Base-by-base conservation (phyloP, 2,329 filamentous ascomycete species). In the Sporothrix euskadiensis region DNA sequence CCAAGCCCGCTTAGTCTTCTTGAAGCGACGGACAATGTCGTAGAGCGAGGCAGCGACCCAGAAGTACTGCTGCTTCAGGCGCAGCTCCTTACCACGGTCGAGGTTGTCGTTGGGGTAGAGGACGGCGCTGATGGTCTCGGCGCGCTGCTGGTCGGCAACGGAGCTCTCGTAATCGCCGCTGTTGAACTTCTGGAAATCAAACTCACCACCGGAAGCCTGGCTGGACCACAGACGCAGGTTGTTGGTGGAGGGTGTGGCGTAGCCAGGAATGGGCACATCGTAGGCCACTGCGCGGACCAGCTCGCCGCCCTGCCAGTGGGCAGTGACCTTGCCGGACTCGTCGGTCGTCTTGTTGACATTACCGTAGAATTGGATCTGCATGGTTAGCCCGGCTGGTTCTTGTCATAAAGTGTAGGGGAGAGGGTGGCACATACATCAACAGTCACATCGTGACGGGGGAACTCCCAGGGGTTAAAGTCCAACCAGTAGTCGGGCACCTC, bases 171-270 rank as follows among this genome's bases (percentile, higher is more conserved):
- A 99, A 78, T 99, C 94, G 76, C 96, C 96, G 74, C 88, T 96
- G 84, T 99, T 99, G 90, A 99, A 99, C 82, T 98, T 98, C 80
- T 98, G 95, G 84, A 99, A 99, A 84, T 99, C 95, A 77, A 99
- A 99, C 82, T 99, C 96, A 77, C 96, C 96, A 78, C 93, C 95
- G 63, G 94, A 94, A 59, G 96, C 95, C 84, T 98, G 98, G 86
- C 94, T 98, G 61, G 94, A 97, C 96, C 96, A 99, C 54, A 99
- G 87, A 75, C 96, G 92, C 76, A 99, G 87, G 83, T 99, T 99
- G 86, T 99, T 99, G 78, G 94, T 98, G 12, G 94, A 95, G 8
- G 89, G 85, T 0, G 96, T 99, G 75, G 89, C 90, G 81, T 94
- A 98, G 10, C 96, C 96, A 26, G 96, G 96, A 77, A 98, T 93